Percentiles rank a stretch among this genome's conserved stretches.
Conservation (phyloP, 257 asterid genomes). For the Mentha longifolia region DNA sequence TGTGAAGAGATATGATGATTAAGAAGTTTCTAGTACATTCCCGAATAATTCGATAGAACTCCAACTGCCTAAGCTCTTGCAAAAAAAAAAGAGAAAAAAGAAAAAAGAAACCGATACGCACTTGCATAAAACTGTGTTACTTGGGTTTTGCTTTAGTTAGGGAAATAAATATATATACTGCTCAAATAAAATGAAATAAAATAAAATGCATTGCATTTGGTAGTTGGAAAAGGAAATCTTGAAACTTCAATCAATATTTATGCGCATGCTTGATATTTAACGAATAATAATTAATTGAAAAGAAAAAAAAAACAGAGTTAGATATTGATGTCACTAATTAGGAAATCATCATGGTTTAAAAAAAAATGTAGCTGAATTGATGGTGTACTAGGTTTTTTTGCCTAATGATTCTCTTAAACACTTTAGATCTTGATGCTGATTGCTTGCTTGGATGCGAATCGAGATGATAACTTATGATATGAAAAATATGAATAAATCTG, state of each 20-base stretch:
- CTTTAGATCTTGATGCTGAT: conserved; percentile 1
- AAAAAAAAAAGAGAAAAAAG: too few relatives aligned
- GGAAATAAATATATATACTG: too few relatives aligned
- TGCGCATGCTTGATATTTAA: background rate
- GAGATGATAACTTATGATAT: too few relatives aligned
- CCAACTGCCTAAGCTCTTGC: too few relatives aligned
- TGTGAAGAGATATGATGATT: background rate
- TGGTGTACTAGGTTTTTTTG: conserved; percentile 20
- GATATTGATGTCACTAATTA: background rate
- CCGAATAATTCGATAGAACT: too few relatives aligned
- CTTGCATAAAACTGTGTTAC: too few relatives aligned
- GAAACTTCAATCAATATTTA: background rate
- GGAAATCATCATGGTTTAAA: background rate
- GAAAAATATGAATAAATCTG: too few relatives aligned
- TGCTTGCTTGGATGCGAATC: conserved; percentile 29
- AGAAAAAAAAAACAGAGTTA: background rate
- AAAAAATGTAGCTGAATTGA: background rate
- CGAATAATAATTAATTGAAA: background rate
- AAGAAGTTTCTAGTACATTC: background rate
- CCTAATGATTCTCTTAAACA: conserved; percentile 19
- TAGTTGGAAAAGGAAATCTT: too few relatives aligned
- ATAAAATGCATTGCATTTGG: too few relatives aligned
- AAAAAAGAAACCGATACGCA: too few relatives aligned
- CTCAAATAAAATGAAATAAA: too few relatives aligned
- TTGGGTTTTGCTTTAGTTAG: too few relatives aligned